Conservation (phyloP, 1,139 yeast species). For the Taiozyma onychis region DNA sequence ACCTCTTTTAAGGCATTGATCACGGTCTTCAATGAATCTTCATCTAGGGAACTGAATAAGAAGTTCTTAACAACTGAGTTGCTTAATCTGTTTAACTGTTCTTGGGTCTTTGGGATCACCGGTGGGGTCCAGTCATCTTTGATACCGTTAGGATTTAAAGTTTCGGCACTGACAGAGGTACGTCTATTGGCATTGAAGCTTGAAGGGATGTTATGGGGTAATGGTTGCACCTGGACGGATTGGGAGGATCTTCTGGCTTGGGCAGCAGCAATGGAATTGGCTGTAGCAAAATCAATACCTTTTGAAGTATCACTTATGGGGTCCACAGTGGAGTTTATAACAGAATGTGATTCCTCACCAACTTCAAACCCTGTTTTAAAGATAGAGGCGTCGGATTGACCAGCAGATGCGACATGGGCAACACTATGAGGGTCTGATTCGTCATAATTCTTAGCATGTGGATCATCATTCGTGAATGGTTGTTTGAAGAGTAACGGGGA, state of each 20-base stretch:
- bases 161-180: conserved; percentile 82
- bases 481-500: conserved; percentile 43
- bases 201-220: conserved; percentile 36
- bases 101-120: conserved; percentile 50
- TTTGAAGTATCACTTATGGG: conserved; percentile 12
- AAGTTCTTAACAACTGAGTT: conserved; percentile 75
- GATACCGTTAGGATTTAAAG: conserved; percentile 35
- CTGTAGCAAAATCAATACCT: conserved; percentile 7
- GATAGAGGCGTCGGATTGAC: conserved; percentile 13
- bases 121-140: conserved; percentile 70
- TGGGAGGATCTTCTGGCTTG: conserved; percentile 19
- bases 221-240: conserved; percentile 12
- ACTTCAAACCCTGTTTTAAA: conserved; percentile 31
- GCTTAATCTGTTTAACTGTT: conserved; percentile 64
- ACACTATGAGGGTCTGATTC: conserved; percentile 13
- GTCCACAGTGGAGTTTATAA: conserved; percentile 22
- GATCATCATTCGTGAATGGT: conserved; percentile 61
- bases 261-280: conserved; percentile 15
- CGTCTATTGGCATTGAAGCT: conserved; percentile 78
- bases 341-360: conserved; percentile 25
- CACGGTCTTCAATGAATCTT: conserved; percentile 68
- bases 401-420: conserved; percentile 6
- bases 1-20: conserved; percentile 78
- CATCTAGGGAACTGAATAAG: conserved; percentile 72
- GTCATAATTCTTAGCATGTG: conserved; percentile 42